Conservation (phyloP, 108 stramenopile genomes). For the Pseudonitzschia delicatissima region DNA sequence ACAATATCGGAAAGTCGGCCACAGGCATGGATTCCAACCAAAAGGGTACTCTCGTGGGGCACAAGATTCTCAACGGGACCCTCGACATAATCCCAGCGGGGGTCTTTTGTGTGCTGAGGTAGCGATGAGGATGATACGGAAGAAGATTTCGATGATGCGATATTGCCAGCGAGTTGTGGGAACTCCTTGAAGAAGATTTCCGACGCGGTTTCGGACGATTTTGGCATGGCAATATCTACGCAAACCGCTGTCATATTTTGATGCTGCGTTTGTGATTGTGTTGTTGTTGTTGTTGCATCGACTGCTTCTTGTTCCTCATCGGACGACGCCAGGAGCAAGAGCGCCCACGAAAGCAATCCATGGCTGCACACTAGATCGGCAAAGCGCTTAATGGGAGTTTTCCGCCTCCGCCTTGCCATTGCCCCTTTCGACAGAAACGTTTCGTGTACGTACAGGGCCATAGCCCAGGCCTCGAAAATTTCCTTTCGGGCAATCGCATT, state of each 20-base stretch:
- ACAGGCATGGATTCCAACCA: conserved; percentile 61
- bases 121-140: too few relatives aligned
- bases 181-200: conserved; percentile 32
- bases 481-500: conserved; percentile 57
- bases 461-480: conserved; percentile 67
- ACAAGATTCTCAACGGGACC: conserved; percentile 41
- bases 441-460: conserved; percentile 55
- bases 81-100: conserved; percentile 56
- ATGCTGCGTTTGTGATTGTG: not conserved
- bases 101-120: not conserved
- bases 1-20: conserved; percentile 51
- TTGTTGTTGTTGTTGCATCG: not conserved
- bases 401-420: not conserved
- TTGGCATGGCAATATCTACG: conserved; percentile 52
- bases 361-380: conserved; percentile 63
- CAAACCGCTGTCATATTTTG: conserved; percentile 24
- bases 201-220: conserved; percentile 60
- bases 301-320: not conserved
- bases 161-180: conserved; percentile 19
- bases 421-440: conserved; percentile 19
- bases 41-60: conserved; percentile 43
- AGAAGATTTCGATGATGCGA: conserved; percentile 32
- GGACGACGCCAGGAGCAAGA: conserved; percentile 36
- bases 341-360: conserved; percentile 62
- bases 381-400: conserved; percentile 23